phyloP scores from a whole-genome alignment of 1,139 yeast genomes.

The Scheffersomyces stambukii region DNA sequence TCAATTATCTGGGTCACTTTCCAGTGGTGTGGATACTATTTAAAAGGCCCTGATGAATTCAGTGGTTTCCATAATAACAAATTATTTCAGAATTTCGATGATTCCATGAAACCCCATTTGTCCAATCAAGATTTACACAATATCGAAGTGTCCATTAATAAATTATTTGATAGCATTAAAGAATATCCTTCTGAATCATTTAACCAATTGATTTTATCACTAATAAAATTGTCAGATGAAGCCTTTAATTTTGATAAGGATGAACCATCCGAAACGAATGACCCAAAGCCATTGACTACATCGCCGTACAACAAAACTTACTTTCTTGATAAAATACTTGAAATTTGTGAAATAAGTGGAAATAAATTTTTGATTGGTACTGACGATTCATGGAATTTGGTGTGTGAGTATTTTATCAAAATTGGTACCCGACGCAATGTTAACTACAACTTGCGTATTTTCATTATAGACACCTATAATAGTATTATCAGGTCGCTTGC shows the following conservation, averaged over 20 bases:
- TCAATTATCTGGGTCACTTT: conserved; percentile 59
- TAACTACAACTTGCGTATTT: conserved; percentile 40
- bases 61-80: conserved; percentile 19
- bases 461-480: conserved; percentile 47
- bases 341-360: conserved; percentile 48
- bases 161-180: conserved; percentile 58
- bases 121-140: conserved; percentile 44
- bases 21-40: conserved; percentile 67
- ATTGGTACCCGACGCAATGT: conserved; percentile 33
- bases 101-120: conserved; percentile 22
- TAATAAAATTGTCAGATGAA: conserved; percentile 39
- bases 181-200: conserved; percentile 52
- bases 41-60: conserved; percentile 57
- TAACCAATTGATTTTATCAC: conserved; percentile 37
- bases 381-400: conserved; percentile 42
- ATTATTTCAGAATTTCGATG: conserved; percentile 15
- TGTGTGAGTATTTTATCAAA: conserved; percentile 41
- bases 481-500: conserved; percentile 45
- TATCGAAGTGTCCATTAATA: conserved; percentile 53
- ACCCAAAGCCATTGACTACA: conserved; percentile 10
- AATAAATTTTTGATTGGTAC: conserved; percentile 39
- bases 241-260: conserved; percentile 14
- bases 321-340: conserved; percentile 35
- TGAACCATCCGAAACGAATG: conserved; percentile 9
- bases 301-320: conserved; percentile 43